Conservation (phyloP, 1,139 yeast species). For the Suhomyces atakaporum region DNA sequence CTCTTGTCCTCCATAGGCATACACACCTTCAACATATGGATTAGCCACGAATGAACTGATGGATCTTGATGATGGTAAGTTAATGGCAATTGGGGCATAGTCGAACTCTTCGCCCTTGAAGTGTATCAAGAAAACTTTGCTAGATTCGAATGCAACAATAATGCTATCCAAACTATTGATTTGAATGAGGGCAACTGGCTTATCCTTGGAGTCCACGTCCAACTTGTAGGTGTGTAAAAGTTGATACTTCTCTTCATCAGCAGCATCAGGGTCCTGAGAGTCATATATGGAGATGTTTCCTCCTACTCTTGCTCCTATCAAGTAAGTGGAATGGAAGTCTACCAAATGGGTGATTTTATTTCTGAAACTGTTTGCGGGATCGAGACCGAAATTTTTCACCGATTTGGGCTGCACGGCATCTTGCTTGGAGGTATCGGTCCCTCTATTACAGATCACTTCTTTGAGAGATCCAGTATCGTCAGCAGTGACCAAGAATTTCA, state of each 20-base stretch:
- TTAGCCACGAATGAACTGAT: constrained; percentile 50
- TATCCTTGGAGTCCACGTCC: constrained; percentile 26
- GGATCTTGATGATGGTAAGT: constrained; percentile 40
- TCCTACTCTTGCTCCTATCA: constrained; percentile 45
- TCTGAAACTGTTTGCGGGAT: constrained; percentile 28
- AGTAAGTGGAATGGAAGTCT: constrained; percentile 32
- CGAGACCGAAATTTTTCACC: constrained; percentile 40
- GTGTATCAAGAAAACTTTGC: constrained; percentile 48
- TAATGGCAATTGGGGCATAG: constrained; percentile 31
- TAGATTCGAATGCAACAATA: constrained; percentile 49
- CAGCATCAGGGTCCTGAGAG: constrained; percentile 15
- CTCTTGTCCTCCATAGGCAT: constrained; percentile 78
- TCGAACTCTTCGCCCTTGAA: constrained; percentile 31
- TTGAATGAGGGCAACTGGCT: constrained; percentile 34
- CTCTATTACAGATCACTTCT: constrained; percentile 57
- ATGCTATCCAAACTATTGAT: constrained; percentile 33
- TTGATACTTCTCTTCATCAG: constrained; percentile 17
- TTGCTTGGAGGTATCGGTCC: constrained; percentile 70
- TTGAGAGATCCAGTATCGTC: constrained; percentile 60
- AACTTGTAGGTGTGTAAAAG: constrained; percentile 30
- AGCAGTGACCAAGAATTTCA: constrained; percentile 56
- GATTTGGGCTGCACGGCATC: constrained; percentile 57
- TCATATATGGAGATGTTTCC: constrained; percentile 46
- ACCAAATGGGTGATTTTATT: constrained; percentile 31
- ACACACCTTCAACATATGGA: constrained; percentile 46